Percentiles rank a stretch among this genome's conserved stretches.
Evolutionary conservation across 768 basidiomycete species (phyloP).

Genomic region (Tylopilus balloui): DNA sequence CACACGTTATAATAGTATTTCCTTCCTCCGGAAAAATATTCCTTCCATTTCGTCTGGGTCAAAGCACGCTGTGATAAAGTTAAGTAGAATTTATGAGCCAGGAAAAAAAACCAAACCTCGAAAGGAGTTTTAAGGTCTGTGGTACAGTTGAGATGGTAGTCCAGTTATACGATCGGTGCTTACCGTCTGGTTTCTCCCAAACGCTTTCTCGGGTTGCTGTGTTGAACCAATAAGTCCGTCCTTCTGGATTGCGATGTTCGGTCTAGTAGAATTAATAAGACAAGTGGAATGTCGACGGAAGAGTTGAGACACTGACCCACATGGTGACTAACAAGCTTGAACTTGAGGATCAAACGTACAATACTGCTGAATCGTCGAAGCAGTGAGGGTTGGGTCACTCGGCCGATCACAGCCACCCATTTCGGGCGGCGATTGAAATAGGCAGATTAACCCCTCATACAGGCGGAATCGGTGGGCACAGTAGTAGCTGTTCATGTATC

Average conservation of each 20-base stretch:
- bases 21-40: constrained; percentile 88
- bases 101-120: constrained; percentile 53
- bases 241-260: constrained; percentile 92
- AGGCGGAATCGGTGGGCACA: no score
- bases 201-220: constrained; percentile 83
- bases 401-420: no score
- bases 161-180: constrained; percentile 17
- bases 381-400: no score
- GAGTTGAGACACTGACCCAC: constrained; percentile 29
- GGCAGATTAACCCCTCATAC: neutral
- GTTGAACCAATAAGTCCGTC: constrained; percentile 99
- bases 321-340: constrained; percentile 12
- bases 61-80: constrained; percentile 63
- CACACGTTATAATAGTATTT: constrained; percentile 88
- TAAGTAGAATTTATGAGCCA: neutral
- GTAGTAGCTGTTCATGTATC: neutral
- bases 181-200: constrained; percentile 98
- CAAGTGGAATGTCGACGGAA: neutral
- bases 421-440: constrained; percentile 24
- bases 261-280: constrained; percentile 46
- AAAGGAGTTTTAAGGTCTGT: constrained; percentile 87
- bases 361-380: neutral
- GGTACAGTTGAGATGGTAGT: constrained; percentile 5
- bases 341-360: neutral
- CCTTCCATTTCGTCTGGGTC: constrained; percentile 89